A percentile compares a stretch with the other conserved stretches of the same genome.
phyloP scores from a whole-genome alignment of 2,329 filamentous ascomycete genomes.

The Nemania serpens region DNA sequence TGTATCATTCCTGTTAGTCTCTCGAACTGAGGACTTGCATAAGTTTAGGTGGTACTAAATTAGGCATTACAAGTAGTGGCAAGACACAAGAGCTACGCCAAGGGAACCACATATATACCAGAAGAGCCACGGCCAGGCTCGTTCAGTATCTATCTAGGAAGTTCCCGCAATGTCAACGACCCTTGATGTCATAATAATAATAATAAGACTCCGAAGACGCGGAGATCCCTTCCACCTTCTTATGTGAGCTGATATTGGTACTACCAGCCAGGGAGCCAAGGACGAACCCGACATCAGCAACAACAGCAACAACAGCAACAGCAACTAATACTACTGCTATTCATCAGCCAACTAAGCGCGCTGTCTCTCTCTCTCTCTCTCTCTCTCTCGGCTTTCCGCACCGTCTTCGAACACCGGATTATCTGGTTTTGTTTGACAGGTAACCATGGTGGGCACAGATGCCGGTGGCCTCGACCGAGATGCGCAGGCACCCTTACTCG shows the following conservation, averaged over 20 bases:
- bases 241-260: not conserved
- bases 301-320: not conserved
- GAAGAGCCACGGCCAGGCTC: not conserved
- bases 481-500: conserved; percentile 16
- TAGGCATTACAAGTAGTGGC: conserved; percentile 15
- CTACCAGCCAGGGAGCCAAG: too few relatives aligned
- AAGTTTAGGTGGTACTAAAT: conserved; percentile 9
- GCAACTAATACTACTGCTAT: not conserved
- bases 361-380: not conserved
- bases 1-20: conserved; percentile 16
- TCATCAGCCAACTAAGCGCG: not conserved
- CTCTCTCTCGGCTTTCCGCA: not conserved
- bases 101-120: conserved; percentile 21
- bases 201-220: not conserved
- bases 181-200: conserved; percentile 13
- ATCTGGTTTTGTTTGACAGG: not conserved
- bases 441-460: conserved; percentile 12
- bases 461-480: not conserved
- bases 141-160: not conserved
- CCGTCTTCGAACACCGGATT: not conserved
- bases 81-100: conserved; percentile 2
- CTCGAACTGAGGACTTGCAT: conserved; percentile 8
- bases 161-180: not conserved
- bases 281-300: not conserved
- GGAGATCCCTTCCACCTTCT: conserved; percentile 4